Base-by-base conservation (phyloP, 1,284 basidiomycete species). In the Tilletia indica region DNA sequence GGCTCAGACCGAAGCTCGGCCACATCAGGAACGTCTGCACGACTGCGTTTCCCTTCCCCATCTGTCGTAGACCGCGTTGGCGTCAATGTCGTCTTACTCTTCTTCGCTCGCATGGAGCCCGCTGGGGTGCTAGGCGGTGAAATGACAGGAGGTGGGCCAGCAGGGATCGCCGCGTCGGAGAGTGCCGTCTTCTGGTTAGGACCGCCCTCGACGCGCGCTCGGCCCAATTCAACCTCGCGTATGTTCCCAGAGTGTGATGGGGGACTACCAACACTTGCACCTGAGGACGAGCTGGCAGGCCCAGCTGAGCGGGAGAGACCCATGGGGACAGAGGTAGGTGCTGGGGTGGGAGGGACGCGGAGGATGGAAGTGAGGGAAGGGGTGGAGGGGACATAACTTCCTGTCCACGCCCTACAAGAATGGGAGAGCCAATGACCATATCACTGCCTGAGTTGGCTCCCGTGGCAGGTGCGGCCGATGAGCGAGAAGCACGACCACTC, bases 161-260 rank as follows among this genome's bases (percentile, higher is more conserved):
- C 58, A 63, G 58, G 58, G 34, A 63, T 63, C 21, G 58, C 21
- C 31, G 58, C 58, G 12, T 63, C 58, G 8, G 58, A 63, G 8
- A 63, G 25, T 11, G 58, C 58, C 21, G 31, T 63, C 42, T 45
- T 45, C 42, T 45, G 42, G 14, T 45, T 45, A 14, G 42, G 42
- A 45, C 9, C 42, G 14, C 42, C 19, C 25, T 63, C 36, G 25
- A 34, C 14, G 12, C 58, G 12, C 36, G 58, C 42, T 36, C 9
- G 11, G 16, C 58, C 58, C 14, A 63, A 31, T 16, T 38, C 58
- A 19, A 31, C 36, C 58, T 63, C 58, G 25, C 19, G 58, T 31
- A 63, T 63, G 58, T 63, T 63, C 21, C 58, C 58, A 63, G 58
- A 14, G 14, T 63, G 58, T 34, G 16, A 9, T 36, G 31, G 58